Evolutionary conservation across 2,329 filamentous ascomycete species (phyloP).

Genomic region (Mycogone perniciosa): DNA sequence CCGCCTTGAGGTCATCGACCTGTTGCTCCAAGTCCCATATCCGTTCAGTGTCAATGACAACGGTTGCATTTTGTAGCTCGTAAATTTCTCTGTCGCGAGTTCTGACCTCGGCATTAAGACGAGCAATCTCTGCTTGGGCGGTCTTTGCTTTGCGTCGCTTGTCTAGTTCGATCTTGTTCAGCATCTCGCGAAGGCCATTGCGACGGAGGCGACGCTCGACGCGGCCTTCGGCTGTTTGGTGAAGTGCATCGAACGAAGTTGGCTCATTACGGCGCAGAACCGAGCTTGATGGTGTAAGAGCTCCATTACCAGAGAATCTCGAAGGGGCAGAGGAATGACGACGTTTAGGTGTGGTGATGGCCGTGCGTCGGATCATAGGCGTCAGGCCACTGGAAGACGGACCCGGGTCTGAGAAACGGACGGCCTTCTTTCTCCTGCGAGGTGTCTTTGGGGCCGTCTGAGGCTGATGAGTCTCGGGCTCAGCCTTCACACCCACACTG

Average conservation of each 20-base stretch:
- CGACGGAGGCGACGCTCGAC: constrained; percentile 51
- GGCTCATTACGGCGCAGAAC: constrained; percentile 26
- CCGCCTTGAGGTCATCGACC: constrained; percentile 29
- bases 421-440: constrained; percentile 37
- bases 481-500: constrained; percentile 26
- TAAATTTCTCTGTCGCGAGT: constrained; percentile 48
- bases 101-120: constrained; percentile 42
- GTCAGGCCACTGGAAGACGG: constrained; percentile 49
- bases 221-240: constrained; percentile 51
- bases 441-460: constrained; percentile 24
- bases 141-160: constrained; percentile 35
- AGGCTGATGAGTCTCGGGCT: constrained; percentile 15
- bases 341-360: constrained; percentile 33
- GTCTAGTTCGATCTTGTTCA: constrained; percentile 45
- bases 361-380: constrained; percentile 49
- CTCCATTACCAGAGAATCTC: constrained; percentile 16
- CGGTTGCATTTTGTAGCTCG: constrained; percentile 44
- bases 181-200: constrained; percentile 52
- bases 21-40: constrained; percentile 37
- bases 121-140: constrained; percentile 41
- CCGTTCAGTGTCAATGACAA: constrained; percentile 41
- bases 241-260: constrained; percentile 31
- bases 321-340: constrained; percentile 42
- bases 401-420: constrained; percentile 56
- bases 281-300: neutral